These are phyloP conservation scores for Orobanche coerulescens DNA, from an alignment of 257 asterid genomes.

Conservation along the genomic window DNA sequence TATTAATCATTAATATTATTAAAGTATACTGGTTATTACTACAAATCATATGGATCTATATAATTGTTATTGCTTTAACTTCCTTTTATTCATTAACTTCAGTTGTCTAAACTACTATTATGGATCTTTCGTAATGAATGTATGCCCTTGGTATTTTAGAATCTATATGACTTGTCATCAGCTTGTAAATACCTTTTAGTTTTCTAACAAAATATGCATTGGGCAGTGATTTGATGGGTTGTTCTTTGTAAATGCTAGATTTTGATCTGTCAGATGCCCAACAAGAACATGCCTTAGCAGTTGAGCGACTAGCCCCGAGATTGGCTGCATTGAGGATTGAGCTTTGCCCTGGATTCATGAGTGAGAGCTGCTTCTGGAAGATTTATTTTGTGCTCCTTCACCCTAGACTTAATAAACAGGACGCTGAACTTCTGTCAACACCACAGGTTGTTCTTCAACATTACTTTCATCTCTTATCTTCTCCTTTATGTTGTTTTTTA, in stretches of 20 bases:
- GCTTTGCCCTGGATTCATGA: constrained; percentile 85
- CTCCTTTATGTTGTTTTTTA: background rate
- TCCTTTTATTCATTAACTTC: constrained; percentile 9
- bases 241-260: constrained; percentile 30
- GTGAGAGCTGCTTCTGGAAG: constrained; percentile 83
- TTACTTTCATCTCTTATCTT: background rate
- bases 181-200: background rate
- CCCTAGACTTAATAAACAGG: constrained; percentile 60
- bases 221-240: constrained; percentile 10
- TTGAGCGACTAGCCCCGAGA: constrained; percentile 70
- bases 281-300: constrained; percentile 91
- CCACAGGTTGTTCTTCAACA: constrained; percentile 50
- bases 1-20: no score
- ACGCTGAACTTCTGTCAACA: constrained; percentile 63
- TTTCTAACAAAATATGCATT: background rate
- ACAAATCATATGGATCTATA: background rate
- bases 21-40: no score
- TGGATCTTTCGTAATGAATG: background rate
- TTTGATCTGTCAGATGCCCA: constrained; percentile 77
- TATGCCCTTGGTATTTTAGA: constrained; percentile 11
- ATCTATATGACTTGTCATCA: constrained; percentile 2
- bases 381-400: constrained; percentile 85
- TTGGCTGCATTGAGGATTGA: constrained; percentile 77
- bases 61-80: background rate
- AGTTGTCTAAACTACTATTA: background rate